These are phyloP conservation scores for Gautieria morchelliformis DNA, from an alignment of 768 basidiomycete genomes.

Conservation along the genomic window DNA sequence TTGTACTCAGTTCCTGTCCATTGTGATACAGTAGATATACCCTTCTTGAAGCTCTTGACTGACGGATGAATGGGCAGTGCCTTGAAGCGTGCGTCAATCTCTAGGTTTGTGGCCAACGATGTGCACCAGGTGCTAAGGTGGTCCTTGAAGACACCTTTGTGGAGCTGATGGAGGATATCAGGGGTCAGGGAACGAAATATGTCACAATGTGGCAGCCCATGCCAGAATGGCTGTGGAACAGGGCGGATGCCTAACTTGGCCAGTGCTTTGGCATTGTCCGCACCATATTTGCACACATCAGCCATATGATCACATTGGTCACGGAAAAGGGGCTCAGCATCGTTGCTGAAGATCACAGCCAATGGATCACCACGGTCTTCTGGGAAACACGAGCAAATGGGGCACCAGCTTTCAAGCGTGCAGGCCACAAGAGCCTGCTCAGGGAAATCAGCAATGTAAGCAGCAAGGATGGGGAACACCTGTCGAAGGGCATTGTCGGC, in stretches of 20 bases:
- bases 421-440: slow-evolving; percentile 17
- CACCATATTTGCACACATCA: background rate
- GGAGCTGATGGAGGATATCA: slow-evolving; percentile 37
- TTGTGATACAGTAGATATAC: slow-evolving; percentile 30
- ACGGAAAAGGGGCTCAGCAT: background rate
- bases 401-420: slow-evolving; percentile 12
- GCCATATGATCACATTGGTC: background rate
- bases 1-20: slow-evolving; percentile 37
- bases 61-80: slow-evolving; percentile 11
- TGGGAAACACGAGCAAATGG: slow-evolving; percentile 4
- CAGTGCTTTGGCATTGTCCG: background rate
- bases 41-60: slow-evolving; percentile 29
- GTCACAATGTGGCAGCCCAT: slow-evolving; percentile 27
- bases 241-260: background rate
- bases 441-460: slow-evolving; percentile 19
- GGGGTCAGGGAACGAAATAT: slow-evolving; percentile 32
- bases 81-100: slow-evolving; percentile 13
- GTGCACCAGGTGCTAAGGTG: slow-evolving; percentile 31
- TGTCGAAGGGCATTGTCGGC: slow-evolving; percentile 9
- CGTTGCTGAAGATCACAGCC: background rate
- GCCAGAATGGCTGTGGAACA: slow-evolving; percentile 29
- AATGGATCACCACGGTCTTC: slow-evolving; percentile 9
- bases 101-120: slow-evolving; percentile 5
- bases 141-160: slow-evolving; percentile 39
- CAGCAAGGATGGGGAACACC: slow-evolving; percentile 16